A percentile compares a stretch with the other conserved stretches of the same genome.
Conservation (phyloP, 108 stramenopile species). For the Nitzschia palea region DNA sequence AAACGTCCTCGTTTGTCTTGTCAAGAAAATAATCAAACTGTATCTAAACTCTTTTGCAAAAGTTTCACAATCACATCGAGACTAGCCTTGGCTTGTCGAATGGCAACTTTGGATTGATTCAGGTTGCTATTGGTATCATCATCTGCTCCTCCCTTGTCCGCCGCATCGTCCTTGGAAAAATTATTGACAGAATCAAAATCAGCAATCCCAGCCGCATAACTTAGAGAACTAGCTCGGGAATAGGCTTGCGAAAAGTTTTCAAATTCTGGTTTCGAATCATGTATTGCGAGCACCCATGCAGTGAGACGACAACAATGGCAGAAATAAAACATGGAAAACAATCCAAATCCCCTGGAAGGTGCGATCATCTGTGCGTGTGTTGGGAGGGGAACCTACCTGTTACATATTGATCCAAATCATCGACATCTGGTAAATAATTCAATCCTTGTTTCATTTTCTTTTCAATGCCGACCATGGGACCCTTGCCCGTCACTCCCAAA, state of each 20-base stretch:
- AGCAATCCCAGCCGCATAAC: constrained; percentile 65
- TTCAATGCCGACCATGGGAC: constrained; percentile 69
- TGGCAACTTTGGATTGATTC: constrained; percentile 55
- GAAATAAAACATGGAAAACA: background rate
- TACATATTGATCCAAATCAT: constrained; percentile 60
- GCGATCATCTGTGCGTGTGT: too few relatives aligned
- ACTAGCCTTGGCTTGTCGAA: constrained; percentile 50
- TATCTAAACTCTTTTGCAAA: constrained; percentile 24
- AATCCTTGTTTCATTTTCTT: constrained; percentile 55
- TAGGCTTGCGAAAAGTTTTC: constrained; percentile 62
- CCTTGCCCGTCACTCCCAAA: constrained; percentile 72
- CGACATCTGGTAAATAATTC: constrained; percentile 43
- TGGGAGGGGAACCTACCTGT: too few relatives aligned
- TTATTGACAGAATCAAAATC: constrained; percentile 80
- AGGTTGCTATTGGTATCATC: constrained; percentile 46
- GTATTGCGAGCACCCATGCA: too few relatives aligned
- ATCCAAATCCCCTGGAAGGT: too few relatives aligned
- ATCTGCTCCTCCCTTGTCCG: background rate
- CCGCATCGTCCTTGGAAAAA: constrained; percentile 58
- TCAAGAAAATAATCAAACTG: too few relatives aligned
- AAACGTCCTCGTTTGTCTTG: too few relatives aligned
- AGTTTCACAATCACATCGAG: constrained; percentile 47
- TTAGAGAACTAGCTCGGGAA: constrained; percentile 54
- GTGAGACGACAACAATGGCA: too few relatives aligned
- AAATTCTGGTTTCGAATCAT: constrained; percentile 38